Conservation (phyloP, 2,329 filamentous ascomycete genomes). For the Neopestalotiopsis rosae region DNA sequence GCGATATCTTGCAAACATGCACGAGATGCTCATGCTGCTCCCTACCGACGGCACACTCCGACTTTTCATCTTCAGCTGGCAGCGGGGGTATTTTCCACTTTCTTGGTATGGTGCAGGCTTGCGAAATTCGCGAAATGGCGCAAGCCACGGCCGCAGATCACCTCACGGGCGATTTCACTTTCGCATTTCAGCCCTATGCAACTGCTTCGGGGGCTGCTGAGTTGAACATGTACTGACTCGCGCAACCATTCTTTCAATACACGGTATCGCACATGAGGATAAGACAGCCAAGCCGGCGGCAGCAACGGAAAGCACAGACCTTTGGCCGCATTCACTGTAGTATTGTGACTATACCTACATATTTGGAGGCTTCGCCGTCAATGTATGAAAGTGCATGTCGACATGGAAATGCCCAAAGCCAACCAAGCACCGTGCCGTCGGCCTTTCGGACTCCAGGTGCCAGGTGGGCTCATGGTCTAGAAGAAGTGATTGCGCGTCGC, state of each 20-base stretch:
- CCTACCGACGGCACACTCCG: background rate
- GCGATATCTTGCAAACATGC: background rate
- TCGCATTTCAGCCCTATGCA: constrained; percentile 1
- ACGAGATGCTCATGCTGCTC: background rate
- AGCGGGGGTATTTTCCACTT: background rate
- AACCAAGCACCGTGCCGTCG: background rate
- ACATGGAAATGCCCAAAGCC: constrained; percentile 3
- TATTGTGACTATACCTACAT: background rate
- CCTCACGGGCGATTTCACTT: background rate
- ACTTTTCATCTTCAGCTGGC: constrained; percentile 6
- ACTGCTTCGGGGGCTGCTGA: background rate
- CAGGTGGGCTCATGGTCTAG: background rate
- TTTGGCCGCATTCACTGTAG: background rate
- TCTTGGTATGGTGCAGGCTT: background rate
- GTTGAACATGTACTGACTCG: background rate
- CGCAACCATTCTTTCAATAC: background rate
- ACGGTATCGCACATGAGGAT: background rate
- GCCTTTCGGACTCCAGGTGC: background rate
- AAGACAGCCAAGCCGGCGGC: background rate
- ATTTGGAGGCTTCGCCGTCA: background rate
- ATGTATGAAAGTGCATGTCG: background rate
- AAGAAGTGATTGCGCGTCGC: constrained; percentile 37
- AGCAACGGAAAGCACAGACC: background rate
- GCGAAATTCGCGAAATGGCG: background rate
- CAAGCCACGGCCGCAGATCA: background rate